Conservation (phyloP, 352 stramenopile genomes). For the Phytophthora pluvialis region DNA sequence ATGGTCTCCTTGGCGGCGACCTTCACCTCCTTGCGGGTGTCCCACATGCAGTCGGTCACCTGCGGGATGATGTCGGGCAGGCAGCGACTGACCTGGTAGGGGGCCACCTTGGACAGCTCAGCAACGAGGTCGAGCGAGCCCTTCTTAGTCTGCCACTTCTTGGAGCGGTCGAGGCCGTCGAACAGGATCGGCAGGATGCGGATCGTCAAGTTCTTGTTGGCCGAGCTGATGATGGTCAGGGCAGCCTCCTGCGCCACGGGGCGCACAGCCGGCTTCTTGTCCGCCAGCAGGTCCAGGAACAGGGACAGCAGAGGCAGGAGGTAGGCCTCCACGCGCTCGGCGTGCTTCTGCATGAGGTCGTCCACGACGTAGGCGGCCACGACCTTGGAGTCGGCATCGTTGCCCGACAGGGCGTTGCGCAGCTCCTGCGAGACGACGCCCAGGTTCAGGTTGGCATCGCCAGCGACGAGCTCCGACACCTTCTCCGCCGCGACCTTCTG, state of each 20-base stretch:
- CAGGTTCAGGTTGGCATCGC: constrained; percentile 78
- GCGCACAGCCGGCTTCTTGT: constrained; percentile 86
- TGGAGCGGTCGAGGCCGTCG: constrained; percentile 76
- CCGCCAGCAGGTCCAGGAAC: constrained; percentile 80
- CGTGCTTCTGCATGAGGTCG: constrained; percentile 88
- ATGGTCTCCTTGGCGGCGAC: constrained; percentile 94
- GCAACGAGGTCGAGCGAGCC: constrained; percentile 94
- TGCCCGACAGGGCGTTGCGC: constrained; percentile 60
- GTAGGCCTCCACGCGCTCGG: constrained; percentile 82
- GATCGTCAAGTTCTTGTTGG: constrained; percentile 90
- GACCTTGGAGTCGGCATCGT: constrained; percentile 70
- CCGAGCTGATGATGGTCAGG: constrained; percentile 80
- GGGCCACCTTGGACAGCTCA: constrained; percentile 91
- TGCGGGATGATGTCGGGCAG: constrained; percentile 97
- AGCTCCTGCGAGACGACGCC: constrained; percentile 74
- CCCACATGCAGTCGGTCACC: constrained; percentile 98
- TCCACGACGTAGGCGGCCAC: constrained; percentile 80
- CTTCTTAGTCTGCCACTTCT: constrained; percentile 98
- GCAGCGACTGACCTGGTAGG: constrained; percentile 95
- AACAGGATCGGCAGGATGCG: constrained; percentile 93
- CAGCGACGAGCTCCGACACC: constrained; percentile 79
- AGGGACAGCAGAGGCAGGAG: constrained; percentile 68
- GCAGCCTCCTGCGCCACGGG: constrained; percentile 73
- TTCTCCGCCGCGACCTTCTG: constrained; percentile 88
- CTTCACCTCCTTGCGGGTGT: constrained; percentile 99